phyloP scores from a whole-genome alignment of 2,329 filamentous ascomycete species.

The Didymella pomorum region DNA sequence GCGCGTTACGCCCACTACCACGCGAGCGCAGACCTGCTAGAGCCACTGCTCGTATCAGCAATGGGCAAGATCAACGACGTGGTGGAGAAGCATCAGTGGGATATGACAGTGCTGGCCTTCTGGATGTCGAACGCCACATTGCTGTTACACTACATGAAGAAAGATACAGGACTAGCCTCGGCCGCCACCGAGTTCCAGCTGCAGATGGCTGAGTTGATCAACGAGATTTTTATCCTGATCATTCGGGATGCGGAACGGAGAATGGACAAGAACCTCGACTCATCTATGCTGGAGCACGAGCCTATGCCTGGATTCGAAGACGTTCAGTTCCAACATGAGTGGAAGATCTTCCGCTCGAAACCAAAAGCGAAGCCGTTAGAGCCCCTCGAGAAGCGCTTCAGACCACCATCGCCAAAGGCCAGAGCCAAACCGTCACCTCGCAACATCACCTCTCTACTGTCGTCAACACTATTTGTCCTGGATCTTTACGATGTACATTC shows the following conservation, averaged over 20 bases:
- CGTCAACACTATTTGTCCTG: slow-evolving; percentile 94
- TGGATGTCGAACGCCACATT: slow-evolving; percentile 98
- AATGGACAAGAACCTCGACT: slow-evolving; percentile 93
- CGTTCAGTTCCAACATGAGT: slow-evolving; percentile 96
- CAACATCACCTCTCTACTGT: slow-evolving; percentile 94
- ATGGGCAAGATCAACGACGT: slow-evolving; percentile 98
- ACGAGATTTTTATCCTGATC: slow-evolving; percentile 98
- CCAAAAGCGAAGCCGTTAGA: slow-evolving; percentile 84
- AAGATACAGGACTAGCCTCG: slow-evolving; percentile 81
- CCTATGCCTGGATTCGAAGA: slow-evolving; percentile 98
- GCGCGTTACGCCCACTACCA: slow-evolving; percentile 97
- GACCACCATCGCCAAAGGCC: slow-evolving; percentile 91
- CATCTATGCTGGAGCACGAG: slow-evolving; percentile 95
- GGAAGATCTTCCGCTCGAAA: slow-evolving; percentile 95
- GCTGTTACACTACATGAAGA: slow-evolving; percentile 95
- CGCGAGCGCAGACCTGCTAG: slow-evolving; percentile 83
- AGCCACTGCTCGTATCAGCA: slow-evolving; percentile 79
- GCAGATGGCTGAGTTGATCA: slow-evolving; percentile 91
- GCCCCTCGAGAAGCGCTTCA: slow-evolving; percentile 86
- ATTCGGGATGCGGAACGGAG: slow-evolving; percentile 94
- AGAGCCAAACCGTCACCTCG: slow-evolving; percentile 90
- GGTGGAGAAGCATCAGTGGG: slow-evolving; percentile 96
- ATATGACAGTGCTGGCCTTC: slow-evolving; percentile 98
- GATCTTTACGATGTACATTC: slow-evolving; percentile 99
- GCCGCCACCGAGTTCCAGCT: slow-evolving; percentile 89